phyloP scores from a whole-genome alignment of 768 basidiomycete species.

The Auricularia cornea region DNA sequence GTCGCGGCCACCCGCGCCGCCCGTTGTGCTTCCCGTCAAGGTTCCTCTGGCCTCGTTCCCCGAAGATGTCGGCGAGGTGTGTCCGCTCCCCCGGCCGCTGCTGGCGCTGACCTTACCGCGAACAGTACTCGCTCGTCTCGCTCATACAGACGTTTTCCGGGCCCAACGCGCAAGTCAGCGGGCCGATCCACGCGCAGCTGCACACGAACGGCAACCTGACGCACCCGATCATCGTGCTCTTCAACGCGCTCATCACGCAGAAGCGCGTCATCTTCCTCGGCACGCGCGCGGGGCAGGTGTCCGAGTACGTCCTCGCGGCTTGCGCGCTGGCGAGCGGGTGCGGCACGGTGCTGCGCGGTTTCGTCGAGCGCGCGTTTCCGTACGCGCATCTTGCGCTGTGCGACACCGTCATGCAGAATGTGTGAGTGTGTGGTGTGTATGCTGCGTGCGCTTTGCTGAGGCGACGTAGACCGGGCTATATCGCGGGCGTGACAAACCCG shows the following conservation, averaged over 20 bases:
- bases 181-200: slow-evolving; percentile 82
- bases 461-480: slow-evolving; percentile 55
- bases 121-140: slow-evolving; percentile 84
- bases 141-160: slow-evolving; percentile 78
- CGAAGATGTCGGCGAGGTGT: slow-evolving; percentile 94
- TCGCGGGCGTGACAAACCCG: slow-evolving; percentile 96
- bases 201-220: slow-evolving; percentile 88
- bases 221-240: slow-evolving; percentile 89
- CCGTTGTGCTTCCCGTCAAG: slow-evolving; percentile 75
- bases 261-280: slow-evolving; percentile 97
- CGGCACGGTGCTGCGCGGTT: slow-evolving; percentile 73
- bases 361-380: slow-evolving; percentile 88
- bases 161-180: slow-evolving; percentile 44
- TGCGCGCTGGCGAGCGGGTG: slow-evolving; percentile 91
- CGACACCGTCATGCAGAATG: slow-evolving; percentile 27
- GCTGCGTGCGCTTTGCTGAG: too few species aligned
- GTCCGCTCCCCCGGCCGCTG: slow-evolving; percentile 19
- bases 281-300: slow-evolving; percentile 82
- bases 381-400: slow-evolving; percentile 72
- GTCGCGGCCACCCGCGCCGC: slow-evolving; percentile 24
- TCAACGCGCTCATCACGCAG: slow-evolving; percentile 91
- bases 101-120: background rate
- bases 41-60: slow-evolving; percentile 84
- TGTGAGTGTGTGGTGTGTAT: background rate
- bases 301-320: slow-evolving; percentile 85